A percentile compares a stretch with the other conserved stretches of the same genome.
Evolutionary conservation across 768 basidiomycete genomes (phyloP).

Genomic region (Mycena alexandri): DNA sequence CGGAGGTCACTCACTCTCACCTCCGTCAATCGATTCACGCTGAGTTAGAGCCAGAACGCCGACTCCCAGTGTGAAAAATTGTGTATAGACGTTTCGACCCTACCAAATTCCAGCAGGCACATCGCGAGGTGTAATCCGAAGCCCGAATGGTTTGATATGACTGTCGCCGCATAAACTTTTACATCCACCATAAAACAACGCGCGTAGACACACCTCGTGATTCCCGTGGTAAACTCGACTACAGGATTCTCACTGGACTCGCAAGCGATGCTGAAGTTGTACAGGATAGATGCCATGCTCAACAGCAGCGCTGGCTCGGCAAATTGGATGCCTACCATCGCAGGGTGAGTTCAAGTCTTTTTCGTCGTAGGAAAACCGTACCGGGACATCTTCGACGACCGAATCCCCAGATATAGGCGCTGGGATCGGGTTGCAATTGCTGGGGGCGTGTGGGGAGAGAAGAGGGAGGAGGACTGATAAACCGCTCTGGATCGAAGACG

Average conservation of each 20-base stretch:
- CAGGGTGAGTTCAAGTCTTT: neutral
- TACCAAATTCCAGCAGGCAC: too few relatives aligned
- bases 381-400: conserved; percentile 52
- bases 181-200: too few relatives aligned
- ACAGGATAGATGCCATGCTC: conserved; percentile 49
- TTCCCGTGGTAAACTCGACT: conserved; percentile 21
- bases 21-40: too few relatives aligned
- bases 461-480: conserved; percentile 21
- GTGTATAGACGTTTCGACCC: too few relatives aligned
- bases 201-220: conserved; percentile 15
- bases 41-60: too few relatives aligned
- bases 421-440: conserved; percentile 50
- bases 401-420: conserved; percentile 49
- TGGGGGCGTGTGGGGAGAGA: too few relatives aligned
- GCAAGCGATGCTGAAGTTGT: conserved; percentile 43
- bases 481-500: conserved; percentile 55
- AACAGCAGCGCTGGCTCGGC: conserved; percentile 49
- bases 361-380: conserved; percentile 11
- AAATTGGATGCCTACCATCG: conserved; percentile 45
- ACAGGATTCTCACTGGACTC: neutral
- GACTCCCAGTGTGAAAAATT: too few relatives aligned
- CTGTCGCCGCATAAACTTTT: neutral
- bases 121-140: neutral
- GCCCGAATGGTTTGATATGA: conserved; percentile 17
- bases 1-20: too few relatives aligned